phyloP scores from a whole-genome alignment of 768 basidiomycete species.

The Suillus plorans region DNA sequence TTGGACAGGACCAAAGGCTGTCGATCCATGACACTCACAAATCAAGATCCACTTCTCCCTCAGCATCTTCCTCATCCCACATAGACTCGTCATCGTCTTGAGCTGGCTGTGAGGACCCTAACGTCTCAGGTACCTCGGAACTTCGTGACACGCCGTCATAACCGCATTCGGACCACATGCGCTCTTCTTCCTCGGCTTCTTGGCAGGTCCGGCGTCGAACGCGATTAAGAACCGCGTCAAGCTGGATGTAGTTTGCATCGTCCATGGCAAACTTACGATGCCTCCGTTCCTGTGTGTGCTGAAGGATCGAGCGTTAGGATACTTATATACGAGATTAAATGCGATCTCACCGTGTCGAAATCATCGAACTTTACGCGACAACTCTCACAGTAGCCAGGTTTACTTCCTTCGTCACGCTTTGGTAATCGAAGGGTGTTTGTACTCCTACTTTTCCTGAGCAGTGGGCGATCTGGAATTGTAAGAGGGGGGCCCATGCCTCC shows the following conservation, averaged over 20 bases:
- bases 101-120: slow-evolving; percentile 17
- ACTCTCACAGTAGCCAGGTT: slow-evolving; percentile 97
- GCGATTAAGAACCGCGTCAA: slow-evolving; percentile 73
- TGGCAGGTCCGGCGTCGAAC: slow-evolving; percentile 47
- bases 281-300: slow-evolving; percentile 74
- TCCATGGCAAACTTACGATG: slow-evolving; percentile 84
- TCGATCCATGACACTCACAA: slow-evolving; percentile 15
- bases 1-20: background rate
- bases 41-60: slow-evolving; percentile 20
- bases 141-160: slow-evolving; percentile 9
- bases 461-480: slow-evolving; percentile 51
- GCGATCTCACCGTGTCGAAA: slow-evolving; percentile 67
- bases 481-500: slow-evolving; percentile 68
- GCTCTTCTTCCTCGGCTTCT: slow-evolving; percentile 28
- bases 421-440: slow-evolving; percentile 76
- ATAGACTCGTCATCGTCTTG: slow-evolving; percentile 18
- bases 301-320: slow-evolving; percentile 10
- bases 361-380: slow-evolving; percentile 89
- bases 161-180: slow-evolving; percentile 7
- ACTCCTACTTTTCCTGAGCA: slow-evolving; percentile 74
- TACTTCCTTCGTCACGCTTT: slow-evolving; percentile 80
- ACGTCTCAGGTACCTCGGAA: slow-evolving; percentile 25
- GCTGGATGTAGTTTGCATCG: slow-evolving; percentile 70
- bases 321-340: background rate
- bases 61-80: slow-evolving; percentile 24